Evolutionary conservation across 2,329 filamentous ascomycete species (phyloP).

Genomic region (Gremmenia infestans): DNA sequence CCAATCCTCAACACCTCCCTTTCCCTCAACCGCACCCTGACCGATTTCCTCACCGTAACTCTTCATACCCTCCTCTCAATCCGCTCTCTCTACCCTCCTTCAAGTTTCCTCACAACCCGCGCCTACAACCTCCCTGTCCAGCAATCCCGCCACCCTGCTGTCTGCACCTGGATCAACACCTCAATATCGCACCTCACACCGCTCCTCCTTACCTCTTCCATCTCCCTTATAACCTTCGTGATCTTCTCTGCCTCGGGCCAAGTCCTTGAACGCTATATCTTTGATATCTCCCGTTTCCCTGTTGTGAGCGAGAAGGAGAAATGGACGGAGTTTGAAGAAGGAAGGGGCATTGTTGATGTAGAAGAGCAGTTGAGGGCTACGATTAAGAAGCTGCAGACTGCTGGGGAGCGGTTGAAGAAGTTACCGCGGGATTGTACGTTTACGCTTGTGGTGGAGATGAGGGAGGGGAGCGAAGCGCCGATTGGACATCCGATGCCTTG

Average conservation of each 20-base stretch:
- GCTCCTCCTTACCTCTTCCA: conserved; percentile 51
- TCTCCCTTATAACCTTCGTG: conserved; percentile 33
- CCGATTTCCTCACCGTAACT: conserved; percentile 62
- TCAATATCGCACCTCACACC: conserved; percentile 56
- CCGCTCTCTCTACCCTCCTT: conserved; percentile 58
- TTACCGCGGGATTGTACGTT: conserved; percentile 66
- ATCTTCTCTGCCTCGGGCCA: conserved; percentile 32
- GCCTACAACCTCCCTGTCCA: conserved; percentile 68
- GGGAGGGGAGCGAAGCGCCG: conserved; percentile 51
- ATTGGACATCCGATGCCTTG: conserved; percentile 58
- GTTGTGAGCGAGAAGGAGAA: conserved; percentile 31
- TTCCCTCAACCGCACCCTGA: conserved; percentile 52
- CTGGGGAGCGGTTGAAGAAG: conserved; percentile 49
- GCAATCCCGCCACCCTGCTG: conserved; percentile 63
- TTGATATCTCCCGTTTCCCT: conserved; percentile 37
- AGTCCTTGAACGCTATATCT: conserved; percentile 39
- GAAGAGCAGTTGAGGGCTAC: conserved; percentile 69
- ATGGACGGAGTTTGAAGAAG: conserved; percentile 33
- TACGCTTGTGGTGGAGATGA: conserved; percentile 70
- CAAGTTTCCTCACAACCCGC: conserved; percentile 61
- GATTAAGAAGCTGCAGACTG: conserved; percentile 56
- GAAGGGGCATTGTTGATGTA: conserved; percentile 51
- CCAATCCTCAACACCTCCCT: conserved; percentile 37
- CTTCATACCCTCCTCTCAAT: conserved; percentile 68
- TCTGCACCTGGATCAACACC: conserved; percentile 66